phyloP scores from a whole-genome alignment of 164 flowering plant species.

The Vitis rupestris region DNA sequence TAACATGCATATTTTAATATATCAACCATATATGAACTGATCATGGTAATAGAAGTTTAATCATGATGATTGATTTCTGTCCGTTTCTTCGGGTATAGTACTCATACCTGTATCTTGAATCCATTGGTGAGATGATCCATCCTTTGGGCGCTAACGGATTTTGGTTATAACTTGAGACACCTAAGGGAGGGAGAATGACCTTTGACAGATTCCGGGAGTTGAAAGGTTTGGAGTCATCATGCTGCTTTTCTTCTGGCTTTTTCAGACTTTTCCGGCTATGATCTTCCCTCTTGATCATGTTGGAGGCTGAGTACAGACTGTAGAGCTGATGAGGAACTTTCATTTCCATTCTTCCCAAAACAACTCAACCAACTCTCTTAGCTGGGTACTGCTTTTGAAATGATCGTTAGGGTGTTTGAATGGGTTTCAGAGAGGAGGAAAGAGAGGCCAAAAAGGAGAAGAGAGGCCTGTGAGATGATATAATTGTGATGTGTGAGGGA shows the following conservation, averaged over 20 bases:
- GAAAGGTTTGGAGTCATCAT: constrained; percentile 14
- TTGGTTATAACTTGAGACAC: constrained; percentile 45
- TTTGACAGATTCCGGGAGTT: constrained; percentile 59
- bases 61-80: too few relatives aligned
- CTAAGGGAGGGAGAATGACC: constrained; percentile 81
- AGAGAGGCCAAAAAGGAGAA: neutral
- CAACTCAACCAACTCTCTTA: too few relatives aligned
- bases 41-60: too few relatives aligned
- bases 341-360: constrained; percentile 7
- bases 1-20: too few relatives aligned
- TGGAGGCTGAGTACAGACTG: neutral
- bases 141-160: constrained; percentile 33
- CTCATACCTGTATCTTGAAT: constrained; percentile 72
- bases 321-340: constrained; percentile 6
- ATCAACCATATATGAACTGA: too few relatives aligned
- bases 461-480: too few relatives aligned
- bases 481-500: neutral
- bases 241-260: neutral
- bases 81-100: neutral
- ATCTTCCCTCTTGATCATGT: neutral
- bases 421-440: neutral
- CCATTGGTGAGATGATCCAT: constrained; percentile 66
- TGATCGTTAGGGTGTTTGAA: neutral
- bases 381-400: too few relatives aligned
- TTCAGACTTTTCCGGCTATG: neutral